A percentile compares a stretch with the other conserved stretches of the same genome.
Evolutionary conservation across 2,329 filamentous ascomycete species (phyloP).

Genomic region (Calonectria multiphialidica): DNA sequence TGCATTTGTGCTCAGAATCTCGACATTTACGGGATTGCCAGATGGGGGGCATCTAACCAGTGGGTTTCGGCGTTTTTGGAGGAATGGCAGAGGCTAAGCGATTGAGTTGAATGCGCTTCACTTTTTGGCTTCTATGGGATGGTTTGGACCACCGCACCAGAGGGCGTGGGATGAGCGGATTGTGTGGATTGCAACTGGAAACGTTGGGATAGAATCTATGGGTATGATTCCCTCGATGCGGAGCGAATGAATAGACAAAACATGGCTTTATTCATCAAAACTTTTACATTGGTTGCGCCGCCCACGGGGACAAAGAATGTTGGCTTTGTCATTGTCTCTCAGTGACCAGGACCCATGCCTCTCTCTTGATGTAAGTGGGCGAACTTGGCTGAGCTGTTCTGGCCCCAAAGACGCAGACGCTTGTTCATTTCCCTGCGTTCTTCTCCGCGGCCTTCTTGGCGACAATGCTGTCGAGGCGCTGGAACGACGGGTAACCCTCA

Average conservation of each 20-base stretch:
- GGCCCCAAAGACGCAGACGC: not conserved
- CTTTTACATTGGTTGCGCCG: not conserved
- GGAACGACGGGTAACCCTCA: constrained; percentile 65
- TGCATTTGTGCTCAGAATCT: not conserved
- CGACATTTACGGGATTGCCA: not conserved
- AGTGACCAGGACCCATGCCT: not conserved
- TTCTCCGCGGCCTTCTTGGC: constrained; percentile 55
- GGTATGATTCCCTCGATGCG: not conserved
- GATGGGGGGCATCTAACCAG: not conserved
- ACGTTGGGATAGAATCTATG: not conserved
- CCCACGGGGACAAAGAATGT: not conserved
- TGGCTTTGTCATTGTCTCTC: not conserved
- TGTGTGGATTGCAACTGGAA: not conserved
- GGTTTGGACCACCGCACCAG: not conserved
- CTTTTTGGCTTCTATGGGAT: not conserved
- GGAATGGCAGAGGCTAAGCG: not conserved
- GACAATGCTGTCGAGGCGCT: constrained; percentile 64
- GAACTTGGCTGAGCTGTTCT: not conserved
- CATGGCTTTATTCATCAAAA: not conserved
- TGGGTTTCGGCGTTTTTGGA: not conserved
- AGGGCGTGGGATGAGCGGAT: not conserved
- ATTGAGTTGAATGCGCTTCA: not conserved
- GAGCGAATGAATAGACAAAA: not conserved
- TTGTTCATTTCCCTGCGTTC: constrained; percentile 50
- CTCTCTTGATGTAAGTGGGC: not conserved